Conservation (phyloP, 2,329 filamentous ascomycete species). For the Fusarium denticulatum region DNA sequence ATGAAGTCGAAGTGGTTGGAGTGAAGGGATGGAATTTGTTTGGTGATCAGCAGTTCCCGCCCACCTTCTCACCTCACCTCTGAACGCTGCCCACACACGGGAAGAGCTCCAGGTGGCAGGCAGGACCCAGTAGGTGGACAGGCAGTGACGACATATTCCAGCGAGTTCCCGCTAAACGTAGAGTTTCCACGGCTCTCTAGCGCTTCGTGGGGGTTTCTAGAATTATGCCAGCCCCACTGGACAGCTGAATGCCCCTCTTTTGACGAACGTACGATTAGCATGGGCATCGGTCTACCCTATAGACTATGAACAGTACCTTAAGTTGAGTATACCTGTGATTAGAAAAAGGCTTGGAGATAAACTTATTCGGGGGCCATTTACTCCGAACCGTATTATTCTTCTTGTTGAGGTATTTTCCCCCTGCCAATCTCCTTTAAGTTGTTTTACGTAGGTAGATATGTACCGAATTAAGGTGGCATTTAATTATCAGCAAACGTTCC, state of each 20-base stretch:
- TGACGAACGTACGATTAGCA: background rate
- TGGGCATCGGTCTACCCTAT: background rate
- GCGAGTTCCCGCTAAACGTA: slow-evolving; percentile 28
- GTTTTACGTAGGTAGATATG: too few species aligned
- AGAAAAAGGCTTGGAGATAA: background rate
- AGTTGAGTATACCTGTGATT: background rate
- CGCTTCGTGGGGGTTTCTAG: slow-evolving; percentile 42
- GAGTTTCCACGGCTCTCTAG: slow-evolving; percentile 38
- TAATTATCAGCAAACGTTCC: background rate
- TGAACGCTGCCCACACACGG: slow-evolving; percentile 1
- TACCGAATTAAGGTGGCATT: background rate
- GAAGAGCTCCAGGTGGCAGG: background rate
- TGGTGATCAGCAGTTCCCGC: slow-evolving; percentile 25
- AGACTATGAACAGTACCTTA: background rate
- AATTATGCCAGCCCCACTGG: slow-evolving; percentile 18
- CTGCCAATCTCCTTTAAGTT: background rate
- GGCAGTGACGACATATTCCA: slow-evolving; percentile 37
- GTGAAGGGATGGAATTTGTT: slow-evolving; percentile 22
- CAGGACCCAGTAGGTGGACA: slow-evolving; percentile 25
- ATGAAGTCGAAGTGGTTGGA: slow-evolving; percentile 10
- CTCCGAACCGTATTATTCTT: too few species aligned
- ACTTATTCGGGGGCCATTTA: background rate
- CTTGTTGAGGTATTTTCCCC: background rate
- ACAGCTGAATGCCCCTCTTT: slow-evolving; percentile 6
- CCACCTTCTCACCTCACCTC: slow-evolving; percentile 9